Base-by-base conservation (phyloP, 139 green algal species). In the Closterium sp. region DNA sequence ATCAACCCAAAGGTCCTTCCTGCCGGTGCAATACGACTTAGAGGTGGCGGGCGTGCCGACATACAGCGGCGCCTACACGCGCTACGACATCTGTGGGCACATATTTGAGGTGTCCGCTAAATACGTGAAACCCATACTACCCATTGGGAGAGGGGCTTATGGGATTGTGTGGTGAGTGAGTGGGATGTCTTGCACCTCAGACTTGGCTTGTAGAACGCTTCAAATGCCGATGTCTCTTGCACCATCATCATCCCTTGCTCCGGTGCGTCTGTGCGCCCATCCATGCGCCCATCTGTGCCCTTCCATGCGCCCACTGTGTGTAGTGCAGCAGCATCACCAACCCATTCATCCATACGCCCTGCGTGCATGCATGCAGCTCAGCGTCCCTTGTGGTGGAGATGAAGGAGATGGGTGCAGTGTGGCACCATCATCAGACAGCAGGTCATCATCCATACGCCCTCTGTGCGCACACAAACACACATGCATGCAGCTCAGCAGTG, bases 131-230 rank as follows among this genome's bases (percentile, higher is more conserved):
- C 91, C 91, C n/a, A 95, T 96, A 16, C 94, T 95, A 43, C 95
- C 94, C 0, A 96, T 96, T 21, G 95, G 95, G 2, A 93, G 94
- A 30, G 95, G 95, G 23, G 95, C 95, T 12, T 96, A 96, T 85
- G 95, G 95, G 28, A 94, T 96, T 69, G 95, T 96, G 4, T 94
- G 92, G 86, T 91, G 86, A 92, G 90, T 76, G 64, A 16, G 10
- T 83, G 10, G n/a, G n/a, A n/a, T n/a, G 10, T 16, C 64, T 28
- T 89, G 34, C n/a, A 84, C 84, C 25, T 19, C 32, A 19, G 32
- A 89, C 28, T 33, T 84, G 31, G 30, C 23, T 9, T 64, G 89
- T n/a, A n/a, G n/a, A n/a, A n/a, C n/a, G 76, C 28, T 85, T 85
- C 28, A n/a, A 28, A 85, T 28, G 28, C 28, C 28, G 28, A 28